Base-by-base conservation (phyloP, 2,329 filamentous ascomycete species). In the Keithomyces neogunnii region DNA sequence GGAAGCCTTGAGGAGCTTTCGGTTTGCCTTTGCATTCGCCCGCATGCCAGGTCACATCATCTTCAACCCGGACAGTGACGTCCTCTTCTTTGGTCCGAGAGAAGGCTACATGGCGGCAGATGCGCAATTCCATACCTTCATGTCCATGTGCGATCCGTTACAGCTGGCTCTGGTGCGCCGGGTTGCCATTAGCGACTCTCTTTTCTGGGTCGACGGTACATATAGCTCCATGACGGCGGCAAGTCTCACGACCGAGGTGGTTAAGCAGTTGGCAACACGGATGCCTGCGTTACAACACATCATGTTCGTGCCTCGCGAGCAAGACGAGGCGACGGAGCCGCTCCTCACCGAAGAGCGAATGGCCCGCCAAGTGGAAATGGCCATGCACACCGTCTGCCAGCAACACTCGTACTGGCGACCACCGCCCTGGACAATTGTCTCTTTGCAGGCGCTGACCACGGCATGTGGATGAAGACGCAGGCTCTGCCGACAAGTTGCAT, bases 81-180 rank as follows among this genome's bases (percentile, higher is more conserved):
- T 73, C n/a, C 63, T 77, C 48, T 77, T 73, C 59, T 76, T 77
- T 55, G 73, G 73, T 36, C 66, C 69, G 9, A 65, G 70, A 33
- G 59, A 69, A 30, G 73, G 73, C 48, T 71, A 68, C 62, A 73
- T 73, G 67, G 71, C 70, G 26, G 66, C 73, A 48, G 67, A 70
- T 51, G 66, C 73, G 5, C 69, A 76, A 55, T 71, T 77, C 51
- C 66, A 67, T 48, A 73, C 71, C 11, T 69, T 69, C 57, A 66
- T 76, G 62, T 60, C 67, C 48, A 64, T 76, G 58, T 71, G 68
- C 55, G 63, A 66, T 43, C 68, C 65, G 5, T 58, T 57, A 8
- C 71, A 77, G 54, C 64, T 76, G 45, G 65, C 65, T 7, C 51
- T 57, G 9, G 67, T 77, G 19, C 66, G 65, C 35, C 66, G 69